phyloP scores from a whole-genome alignment of 176 grass and related monocot species.

The Zea mays region Zm-B73-REFERENCE-NAM-5.0 NC_050102.1:168860501-168861000 shows the following conservation, averaged over 20 bases:
- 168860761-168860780: background rate
- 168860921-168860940: too few relatives aligned
- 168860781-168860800: background rate
- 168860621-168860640: constrained; percentile 73
- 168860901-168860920: background rate
- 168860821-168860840: background rate
- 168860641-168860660: constrained; percentile 43
- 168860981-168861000: background rate
- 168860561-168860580: constrained; percentile 18
- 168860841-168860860: background rate
- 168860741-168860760: background rate
- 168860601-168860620: constrained; percentile 60
- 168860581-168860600: constrained; percentile 35
- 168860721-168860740: background rate
- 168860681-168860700: background rate
- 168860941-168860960: background rate
- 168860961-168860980: background rate
- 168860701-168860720: background rate
- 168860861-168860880: background rate
- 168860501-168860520: constrained; percentile 58
- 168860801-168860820: background rate
- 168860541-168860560: constrained; percentile 34
- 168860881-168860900: background rate
- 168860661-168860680: background rate
- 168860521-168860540: constrained; percentile 53